Evolutionary conservation across 1,139 yeast species (phyloP).

Genomic region (Sugiyamaella japonica): DNA sequence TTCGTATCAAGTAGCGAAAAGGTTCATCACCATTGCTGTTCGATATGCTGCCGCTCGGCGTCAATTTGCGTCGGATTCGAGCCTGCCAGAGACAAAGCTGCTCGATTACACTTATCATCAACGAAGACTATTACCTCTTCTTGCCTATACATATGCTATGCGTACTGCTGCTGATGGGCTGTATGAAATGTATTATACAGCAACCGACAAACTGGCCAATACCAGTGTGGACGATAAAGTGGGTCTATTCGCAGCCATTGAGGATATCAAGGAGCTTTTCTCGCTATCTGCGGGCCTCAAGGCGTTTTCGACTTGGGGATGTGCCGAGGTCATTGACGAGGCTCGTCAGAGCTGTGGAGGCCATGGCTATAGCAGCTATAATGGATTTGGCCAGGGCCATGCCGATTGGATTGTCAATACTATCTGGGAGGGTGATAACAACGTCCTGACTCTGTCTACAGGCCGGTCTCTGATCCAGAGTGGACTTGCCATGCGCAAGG

Average conservation of each 20-base stretch:
- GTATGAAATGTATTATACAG: slow-evolving; percentile 52
- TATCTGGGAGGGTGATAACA: slow-evolving; percentile 98
- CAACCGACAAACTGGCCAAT: slow-evolving; percentile 53
- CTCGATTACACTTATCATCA: slow-evolving; percentile 86
- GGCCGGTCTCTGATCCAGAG: slow-evolving; percentile 52
- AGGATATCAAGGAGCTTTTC: slow-evolving; percentile 72
- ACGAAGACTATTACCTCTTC: slow-evolving; percentile 75
- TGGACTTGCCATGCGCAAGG: slow-evolving; percentile 37
- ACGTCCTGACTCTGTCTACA: slow-evolving; percentile 76
- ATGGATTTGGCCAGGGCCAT: slow-evolving; percentile 86
- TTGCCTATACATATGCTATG: slow-evolving; percentile 78
- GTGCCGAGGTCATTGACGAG: slow-evolving; percentile 77
- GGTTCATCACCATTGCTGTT: slow-evolving; percentile 79
- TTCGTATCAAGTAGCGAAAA: slow-evolving; percentile 75
- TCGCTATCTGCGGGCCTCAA: slow-evolving; percentile 86
- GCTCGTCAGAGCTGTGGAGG: slow-evolving; percentile 97
- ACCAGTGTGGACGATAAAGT: slow-evolving; percentile 38
- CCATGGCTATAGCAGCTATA: slow-evolving; percentile 88
- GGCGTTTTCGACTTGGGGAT: slow-evolving; percentile 87
- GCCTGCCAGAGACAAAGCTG: slow-evolving; percentile 45
- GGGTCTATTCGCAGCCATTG: slow-evolving; percentile 47
- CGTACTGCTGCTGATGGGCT: slow-evolving; percentile 72
- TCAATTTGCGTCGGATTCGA: slow-evolving; percentile 63
- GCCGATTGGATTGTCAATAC: slow-evolving; percentile 95
- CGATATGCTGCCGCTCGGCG: slow-evolving; percentile 89